These are phyloP conservation scores for Exutisphaerella laricina DNA, from an alignment of 2,329 filamentous ascomycete species.

Conservation along the genomic window DNA sequence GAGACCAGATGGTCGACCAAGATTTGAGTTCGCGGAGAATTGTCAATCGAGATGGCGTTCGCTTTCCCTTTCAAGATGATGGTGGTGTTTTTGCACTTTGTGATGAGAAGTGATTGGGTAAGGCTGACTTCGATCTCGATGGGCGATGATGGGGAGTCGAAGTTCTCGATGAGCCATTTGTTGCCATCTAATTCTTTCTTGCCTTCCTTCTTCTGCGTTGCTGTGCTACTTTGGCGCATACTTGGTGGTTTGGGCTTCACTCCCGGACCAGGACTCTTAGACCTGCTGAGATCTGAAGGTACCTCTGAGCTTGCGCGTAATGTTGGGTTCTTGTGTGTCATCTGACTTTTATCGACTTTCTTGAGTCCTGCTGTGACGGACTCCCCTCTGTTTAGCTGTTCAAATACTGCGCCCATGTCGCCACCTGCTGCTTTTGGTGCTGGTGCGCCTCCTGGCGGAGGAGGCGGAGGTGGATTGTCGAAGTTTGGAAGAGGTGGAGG, in stretches of 20 bases:
- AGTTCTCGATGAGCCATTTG: conserved; percentile 97
- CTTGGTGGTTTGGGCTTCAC: conserved; percentile 53
- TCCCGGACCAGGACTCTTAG: conserved; percentile 80
- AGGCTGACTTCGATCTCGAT: conserved; percentile 77
- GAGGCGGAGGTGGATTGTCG: conserved; percentile 53
- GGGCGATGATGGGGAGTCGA: conserved; percentile 65
- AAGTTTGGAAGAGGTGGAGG: conserved; percentile 52
- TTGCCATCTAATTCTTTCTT: conserved; percentile 55
- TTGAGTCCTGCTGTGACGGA: conserved; percentile 81
- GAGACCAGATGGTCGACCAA: conserved; percentile 86
- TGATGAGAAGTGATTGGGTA: conserved; percentile 85
- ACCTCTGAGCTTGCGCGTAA: conserved; percentile 70
- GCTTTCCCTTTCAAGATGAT: conserved; percentile 88
- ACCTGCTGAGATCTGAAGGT: conserved; percentile 52
- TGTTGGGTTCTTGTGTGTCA: conserved; percentile 97
- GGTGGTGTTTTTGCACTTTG: conserved; percentile 83
- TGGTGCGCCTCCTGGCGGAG: conserved; percentile 51
- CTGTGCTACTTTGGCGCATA: conserved; percentile 42
- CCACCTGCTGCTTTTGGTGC: conserved; percentile 41
- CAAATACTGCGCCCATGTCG: conserved; percentile 84
- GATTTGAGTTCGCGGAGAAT: conserved; percentile 75
- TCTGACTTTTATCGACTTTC: conserved; percentile 91
- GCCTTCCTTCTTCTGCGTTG: conserved; percentile 23
- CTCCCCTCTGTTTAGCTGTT: conserved; percentile 81
- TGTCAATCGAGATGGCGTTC: conserved; percentile 95